Conservation (phyloP, 495 filamentous ascomycete genomes). For the Terfezia boudieri region DNA sequence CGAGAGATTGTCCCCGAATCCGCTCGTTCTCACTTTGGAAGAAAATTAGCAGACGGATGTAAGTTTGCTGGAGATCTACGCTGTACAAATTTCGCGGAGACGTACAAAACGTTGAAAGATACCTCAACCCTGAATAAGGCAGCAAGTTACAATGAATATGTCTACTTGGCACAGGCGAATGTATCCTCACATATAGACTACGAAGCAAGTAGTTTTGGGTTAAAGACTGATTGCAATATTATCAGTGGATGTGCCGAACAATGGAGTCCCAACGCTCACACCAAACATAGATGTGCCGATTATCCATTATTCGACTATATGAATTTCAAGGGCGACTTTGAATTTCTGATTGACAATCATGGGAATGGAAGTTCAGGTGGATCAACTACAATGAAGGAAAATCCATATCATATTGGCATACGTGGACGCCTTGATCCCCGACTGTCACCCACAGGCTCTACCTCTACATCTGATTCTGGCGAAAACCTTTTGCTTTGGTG, state of each 20-base stretch:
- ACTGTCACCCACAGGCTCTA: not conserved
- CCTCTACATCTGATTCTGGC: not conserved
- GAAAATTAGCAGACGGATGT: not conserved
- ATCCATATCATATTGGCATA: not conserved
- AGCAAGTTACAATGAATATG: not conserved
- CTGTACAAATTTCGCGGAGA: not conserved
- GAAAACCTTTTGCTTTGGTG: not conserved
- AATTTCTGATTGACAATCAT: not conserved
- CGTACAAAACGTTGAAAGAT: not conserved
- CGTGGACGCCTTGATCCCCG: not conserved
- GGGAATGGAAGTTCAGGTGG: not conserved
- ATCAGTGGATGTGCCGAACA: not conserved
- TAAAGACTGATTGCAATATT: not conserved
- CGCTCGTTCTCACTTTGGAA: not conserved
- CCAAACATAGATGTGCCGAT: not conserved
- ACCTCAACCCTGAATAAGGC: not conserved
- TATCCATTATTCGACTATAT: not conserved
- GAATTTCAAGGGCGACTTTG: not conserved
- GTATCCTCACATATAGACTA: not conserved
- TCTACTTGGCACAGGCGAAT: not conserved
- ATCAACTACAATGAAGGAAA: not conserved
- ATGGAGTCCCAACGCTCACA: not conserved
- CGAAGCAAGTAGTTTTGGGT: not conserved
- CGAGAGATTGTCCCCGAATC: not conserved
- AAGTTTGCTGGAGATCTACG: not conserved